Base-by-base conservation (phyloP, 202 grass and related monocot species). In the Zizania palustris region DNA sequence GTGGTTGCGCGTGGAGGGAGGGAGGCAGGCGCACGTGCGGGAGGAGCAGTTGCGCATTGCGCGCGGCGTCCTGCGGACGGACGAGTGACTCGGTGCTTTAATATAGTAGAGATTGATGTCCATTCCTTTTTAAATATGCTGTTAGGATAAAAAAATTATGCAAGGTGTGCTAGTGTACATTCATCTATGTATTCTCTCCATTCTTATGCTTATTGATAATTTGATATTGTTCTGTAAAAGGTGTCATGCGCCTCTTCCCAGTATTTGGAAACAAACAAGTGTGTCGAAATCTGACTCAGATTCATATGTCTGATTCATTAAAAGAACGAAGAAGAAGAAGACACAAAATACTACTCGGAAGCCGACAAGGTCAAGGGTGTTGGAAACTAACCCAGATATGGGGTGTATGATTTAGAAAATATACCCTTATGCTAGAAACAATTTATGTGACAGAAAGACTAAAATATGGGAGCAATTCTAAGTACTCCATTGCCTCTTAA, bases 161-260 rank as follows among this genome's bases (percentile, higher is more conserved):
- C 70, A 55, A 12, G 11, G 39, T 54, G 37, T 61, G 14, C 4
- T 37, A 14, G 15, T 6, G 44, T 16, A 36, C 10, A 15, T 13
- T 63, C 12, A 39, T n/a, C 65, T 46, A 43, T 72, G 7, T 36
- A 49, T 79, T 78, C 45, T 78, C 45, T 51, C 9, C 46, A 15
- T 34, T 79, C 40, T 48, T 51, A 48, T 19, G 9, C 19, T 74
- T 55, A 63, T 43, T 46, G 36, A n/a, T n/a, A n/a, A n/a, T n/a
- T n/a, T n/a, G n/a, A 19, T 69, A 62, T 38, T 72, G 12, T 54
- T 34, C 35, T 79, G 5, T 78, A 18, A 57, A 80, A 97, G 93
- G 93, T 93, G n/a, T n/a, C n/a, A n/a, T n/a, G 45, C 42, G 38
- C n/a, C 42, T 44, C 11, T 59, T 42, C 41, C 64, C 48, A 51